These are phyloP conservation scores for Parascedosporium putredinis DNA, from an alignment of 2,329 filamentous ascomycete species.

Conservation along the genomic window DNA sequence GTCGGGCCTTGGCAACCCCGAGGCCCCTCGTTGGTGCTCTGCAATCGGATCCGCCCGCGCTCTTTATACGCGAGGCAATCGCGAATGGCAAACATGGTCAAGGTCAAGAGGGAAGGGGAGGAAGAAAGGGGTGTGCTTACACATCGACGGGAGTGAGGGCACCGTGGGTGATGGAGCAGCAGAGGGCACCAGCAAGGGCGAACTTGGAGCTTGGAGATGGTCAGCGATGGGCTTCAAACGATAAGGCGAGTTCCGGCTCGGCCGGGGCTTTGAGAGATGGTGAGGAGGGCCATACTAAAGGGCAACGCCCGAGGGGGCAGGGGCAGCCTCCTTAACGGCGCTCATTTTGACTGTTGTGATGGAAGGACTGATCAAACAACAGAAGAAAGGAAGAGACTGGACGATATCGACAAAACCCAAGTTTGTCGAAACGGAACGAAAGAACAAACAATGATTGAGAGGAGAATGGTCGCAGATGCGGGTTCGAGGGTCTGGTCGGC, in stretches of 20 bases:
- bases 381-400: background rate
- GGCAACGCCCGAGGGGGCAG: constrained; percentile 7
- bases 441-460: too few relatives aligned
- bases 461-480: constrained; percentile 3
- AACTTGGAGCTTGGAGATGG: constrained; percentile 55
- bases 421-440: background rate
- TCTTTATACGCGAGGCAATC: too few relatives aligned
- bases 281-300: constrained; percentile 5
- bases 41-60: background rate
- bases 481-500: background rate
- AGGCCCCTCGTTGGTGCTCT: background rate
- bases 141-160: constrained; percentile 97
- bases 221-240: background rate
- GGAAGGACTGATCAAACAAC: background rate
- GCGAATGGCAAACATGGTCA: too few relatives aligned
- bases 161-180: constrained; percentile 97
- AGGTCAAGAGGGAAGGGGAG: background rate
- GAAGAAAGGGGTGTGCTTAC: constrained; percentile 51
- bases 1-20: background rate
- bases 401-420: background rate
- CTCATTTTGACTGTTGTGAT: constrained; percentile 5
- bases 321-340: constrained; percentile 6
- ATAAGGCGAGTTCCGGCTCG: too few relatives aligned
- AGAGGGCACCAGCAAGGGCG: constrained; percentile 93
- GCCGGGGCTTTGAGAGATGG: background rate